Conservation (phyloP, 225 moss, liverwort and hornwort genomes). For the Physcomitrium patens region DNA sequence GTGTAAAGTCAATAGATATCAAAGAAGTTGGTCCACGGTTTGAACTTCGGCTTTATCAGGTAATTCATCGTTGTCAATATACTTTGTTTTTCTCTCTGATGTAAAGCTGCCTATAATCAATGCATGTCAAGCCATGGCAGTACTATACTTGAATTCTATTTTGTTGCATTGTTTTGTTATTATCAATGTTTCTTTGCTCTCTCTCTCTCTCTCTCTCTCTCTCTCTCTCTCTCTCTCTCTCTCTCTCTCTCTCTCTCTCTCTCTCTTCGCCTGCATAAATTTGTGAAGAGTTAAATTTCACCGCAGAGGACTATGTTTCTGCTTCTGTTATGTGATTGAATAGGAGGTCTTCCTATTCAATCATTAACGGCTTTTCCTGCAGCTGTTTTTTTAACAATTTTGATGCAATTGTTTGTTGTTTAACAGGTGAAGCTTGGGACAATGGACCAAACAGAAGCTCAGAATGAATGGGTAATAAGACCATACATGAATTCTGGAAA, state of each 20-base stretch:
- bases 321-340: conserved; percentile 5
- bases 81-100: conserved; percentile 7
- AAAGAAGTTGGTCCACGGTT: conserved; percentile 96
- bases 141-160: neutral
- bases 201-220: no score
- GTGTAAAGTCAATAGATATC: conserved; percentile 80
- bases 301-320: conserved; percentile 6
- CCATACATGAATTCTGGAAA: conserved; percentile 93
- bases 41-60: conserved; percentile 97
- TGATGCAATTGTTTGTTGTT: conserved; percentile 18
- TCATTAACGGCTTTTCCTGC: conserved; percentile 1
- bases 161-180: neutral
- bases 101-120: neutral
- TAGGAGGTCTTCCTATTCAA: conserved; percentile 9
- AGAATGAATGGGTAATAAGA: conserved; percentile 95
- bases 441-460: conserved; percentile 91
- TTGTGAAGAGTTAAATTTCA: neutral
- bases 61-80: conserved; percentile 17
- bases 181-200: no score
- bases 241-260: neutral
- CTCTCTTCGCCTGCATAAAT: neutral
- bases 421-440: conserved; percentile 89
- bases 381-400: neutral
- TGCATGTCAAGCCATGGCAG: neutral
- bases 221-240: no score